Percentiles rank a stretch among this genome's conserved stretches.
Evolutionary conservation across 1,284 basidiomycete species (phyloP).

Genomic region (Puccinia hordei): DNA sequence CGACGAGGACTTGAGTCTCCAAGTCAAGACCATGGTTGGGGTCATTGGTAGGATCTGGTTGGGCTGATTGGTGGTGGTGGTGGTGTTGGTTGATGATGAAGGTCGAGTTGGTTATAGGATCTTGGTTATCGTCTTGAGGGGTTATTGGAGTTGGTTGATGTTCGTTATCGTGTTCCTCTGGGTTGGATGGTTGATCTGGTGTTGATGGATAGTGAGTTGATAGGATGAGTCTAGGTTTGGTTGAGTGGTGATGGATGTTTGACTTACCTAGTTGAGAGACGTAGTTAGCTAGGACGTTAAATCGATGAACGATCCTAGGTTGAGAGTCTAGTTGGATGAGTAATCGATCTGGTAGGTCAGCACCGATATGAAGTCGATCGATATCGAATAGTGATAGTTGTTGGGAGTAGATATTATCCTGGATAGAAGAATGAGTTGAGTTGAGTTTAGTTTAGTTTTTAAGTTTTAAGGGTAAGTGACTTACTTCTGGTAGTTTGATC

Average conservation of each 20-base stretch:
- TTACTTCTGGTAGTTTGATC: conserved; percentile 37
- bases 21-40: not conserved
- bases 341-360: conserved; percentile 25
- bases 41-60: no score
- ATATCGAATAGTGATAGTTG: conserved; percentile 46
- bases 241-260: not conserved
- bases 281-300: conserved; percentile 43
- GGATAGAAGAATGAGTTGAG: no score
- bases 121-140: not conserved
- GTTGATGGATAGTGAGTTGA: not conserved
- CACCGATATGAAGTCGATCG: conserved; percentile 48
- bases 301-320: conserved; percentile 46
- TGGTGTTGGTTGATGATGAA: no score
- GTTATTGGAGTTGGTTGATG: not conserved
- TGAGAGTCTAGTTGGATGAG: conserved; percentile 38
- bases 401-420: conserved; percentile 44
- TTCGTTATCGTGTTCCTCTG: not conserved
- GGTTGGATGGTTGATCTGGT: not conserved
- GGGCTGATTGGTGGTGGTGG: no score
- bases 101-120: no score
- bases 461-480: no score
- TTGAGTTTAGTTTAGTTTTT: no score
- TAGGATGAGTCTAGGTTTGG: not conserved
- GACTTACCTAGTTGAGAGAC: conserved; percentile 34
- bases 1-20: not conserved